These are phyloP conservation scores for Penicillium arizonense DNA, from an alignment of 495 filamentous ascomycete species.

Conservation along the genomic window DNA sequence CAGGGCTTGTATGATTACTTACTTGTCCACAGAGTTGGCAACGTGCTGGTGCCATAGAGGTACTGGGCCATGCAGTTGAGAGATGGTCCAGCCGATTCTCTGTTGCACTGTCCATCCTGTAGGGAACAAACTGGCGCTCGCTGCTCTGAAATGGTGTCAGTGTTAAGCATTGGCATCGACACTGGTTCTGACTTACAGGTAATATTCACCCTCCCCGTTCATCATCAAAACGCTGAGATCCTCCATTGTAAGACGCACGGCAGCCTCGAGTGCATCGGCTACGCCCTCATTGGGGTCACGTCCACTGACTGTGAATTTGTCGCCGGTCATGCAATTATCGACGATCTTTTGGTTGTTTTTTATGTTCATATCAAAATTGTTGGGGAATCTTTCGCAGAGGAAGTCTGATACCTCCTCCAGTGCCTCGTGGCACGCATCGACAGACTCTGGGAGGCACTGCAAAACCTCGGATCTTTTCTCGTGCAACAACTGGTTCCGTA, in stretches of 20 bases:
- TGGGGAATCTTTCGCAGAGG: slow-evolving; percentile 46
- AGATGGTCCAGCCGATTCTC: slow-evolving; percentile 54
- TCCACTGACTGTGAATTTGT: slow-evolving; percentile 41
- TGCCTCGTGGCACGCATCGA: slow-evolving; percentile 49
- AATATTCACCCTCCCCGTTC: slow-evolving; percentile 47
- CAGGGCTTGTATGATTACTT: slow-evolving; percentile 12
- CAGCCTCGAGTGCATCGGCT: slow-evolving; percentile 52
- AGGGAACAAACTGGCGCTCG: slow-evolving; percentile 57
- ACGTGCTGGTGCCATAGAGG: slow-evolving; percentile 55
- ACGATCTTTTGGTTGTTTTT: slow-evolving; percentile 31
- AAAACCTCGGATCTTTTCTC: slow-evolving; percentile 44
- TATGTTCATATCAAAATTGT: slow-evolving; percentile 40
- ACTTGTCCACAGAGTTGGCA: slow-evolving; percentile 52
- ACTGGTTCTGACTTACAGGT: slow-evolving; percentile 37
- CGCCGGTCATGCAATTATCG: slow-evolving; percentile 48
- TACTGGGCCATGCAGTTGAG: slow-evolving; percentile 50
- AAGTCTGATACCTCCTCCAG: slow-evolving; percentile 51
- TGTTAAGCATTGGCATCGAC: background rate
- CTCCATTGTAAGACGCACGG: slow-evolving; percentile 57
- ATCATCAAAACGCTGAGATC: slow-evolving; percentile 55
- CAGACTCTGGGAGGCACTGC: slow-evolving; percentile 48
- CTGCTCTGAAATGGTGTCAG: slow-evolving; percentile 32
- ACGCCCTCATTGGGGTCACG: slow-evolving; percentile 21
- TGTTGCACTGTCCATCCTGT: slow-evolving; percentile 56
- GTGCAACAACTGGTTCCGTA: slow-evolving; percentile 42